Evolutionary conservation across 148 eudicot genomes (phyloP).

Genomic region (Silene uniflora): DNA sequence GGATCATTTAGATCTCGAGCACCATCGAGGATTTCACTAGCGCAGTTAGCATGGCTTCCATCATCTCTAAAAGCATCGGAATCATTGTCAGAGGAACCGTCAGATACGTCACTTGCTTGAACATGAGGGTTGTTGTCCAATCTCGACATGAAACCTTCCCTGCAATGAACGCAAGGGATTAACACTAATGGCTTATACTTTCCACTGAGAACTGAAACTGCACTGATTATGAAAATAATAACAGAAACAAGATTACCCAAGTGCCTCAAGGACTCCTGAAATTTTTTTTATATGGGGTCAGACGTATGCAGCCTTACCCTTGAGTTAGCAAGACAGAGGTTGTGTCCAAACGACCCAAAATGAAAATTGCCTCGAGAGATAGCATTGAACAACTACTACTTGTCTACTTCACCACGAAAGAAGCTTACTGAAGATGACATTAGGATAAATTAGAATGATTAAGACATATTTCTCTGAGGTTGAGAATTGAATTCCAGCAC

Average conservation of each 20-base stretch:
- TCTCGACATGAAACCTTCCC: conserved; percentile 82
- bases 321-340: no score
- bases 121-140: conserved; percentile 40
- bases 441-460: background rate
- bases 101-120: conserved; percentile 38
- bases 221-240: background rate
- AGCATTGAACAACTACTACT: no score
- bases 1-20: conserved; percentile 28
- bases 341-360: no score
- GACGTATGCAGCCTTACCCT: background rate
- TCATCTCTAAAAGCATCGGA: conserved; percentile 27
- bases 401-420: no score
- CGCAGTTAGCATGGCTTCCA: conserved; percentile 32
- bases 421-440: no score
- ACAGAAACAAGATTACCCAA: background rate
- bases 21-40: conserved; percentile 28
- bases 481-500: background rate
- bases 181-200: background rate
- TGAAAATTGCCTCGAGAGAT: no score
- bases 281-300: background rate
- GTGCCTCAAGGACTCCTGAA: background rate
- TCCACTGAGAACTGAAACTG: background rate
- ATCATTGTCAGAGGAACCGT: conserved; percentile 35
- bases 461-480: background rate
- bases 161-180: conserved; percentile 28